These are phyloP conservation scores for Pyricularia sp. DNA, from an alignment of 2,329 filamentous ascomycete species.

Conservation along the genomic window DNA sequence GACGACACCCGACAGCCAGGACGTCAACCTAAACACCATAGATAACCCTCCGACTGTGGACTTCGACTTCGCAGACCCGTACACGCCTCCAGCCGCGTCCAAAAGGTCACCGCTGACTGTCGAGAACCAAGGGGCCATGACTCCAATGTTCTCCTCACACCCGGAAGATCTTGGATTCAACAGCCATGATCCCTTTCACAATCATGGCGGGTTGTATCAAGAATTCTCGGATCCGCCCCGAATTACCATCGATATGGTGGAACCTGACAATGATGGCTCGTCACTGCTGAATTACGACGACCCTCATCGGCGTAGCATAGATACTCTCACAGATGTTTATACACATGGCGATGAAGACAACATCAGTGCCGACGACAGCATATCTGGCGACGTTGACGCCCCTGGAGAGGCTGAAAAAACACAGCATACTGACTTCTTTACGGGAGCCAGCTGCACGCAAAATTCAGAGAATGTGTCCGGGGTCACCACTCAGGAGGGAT, in stretches of 20 bases:
- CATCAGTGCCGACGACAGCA: background rate
- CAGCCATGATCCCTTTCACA: background rate
- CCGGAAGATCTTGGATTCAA: background rate
- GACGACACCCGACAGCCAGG: background rate
- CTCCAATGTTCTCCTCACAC: background rate
- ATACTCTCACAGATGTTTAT: background rate
- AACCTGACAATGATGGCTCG: background rate
- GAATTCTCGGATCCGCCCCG: background rate
- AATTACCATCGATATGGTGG: background rate
- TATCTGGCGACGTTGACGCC: background rate
- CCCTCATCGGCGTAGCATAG: background rate
- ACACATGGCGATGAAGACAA: background rate
- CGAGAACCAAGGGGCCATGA: background rate
- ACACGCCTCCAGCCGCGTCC: background rate
- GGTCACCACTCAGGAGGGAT: background rate
- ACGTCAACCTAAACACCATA: background rate
- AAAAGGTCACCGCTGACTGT: background rate
- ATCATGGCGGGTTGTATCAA: background rate
- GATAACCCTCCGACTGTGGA: background rate
- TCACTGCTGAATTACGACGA: background rate
- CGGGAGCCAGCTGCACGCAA: background rate
- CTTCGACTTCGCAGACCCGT: background rate
- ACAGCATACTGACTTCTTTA: background rate
- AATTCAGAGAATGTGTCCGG: background rate
- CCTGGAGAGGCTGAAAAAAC: background rate